Evolutionary conservation across 345 rosid genomes (phyloP), one percentile per base, ranked within the genome.

Genomic region (Noccaea bulbosa): DNA sequence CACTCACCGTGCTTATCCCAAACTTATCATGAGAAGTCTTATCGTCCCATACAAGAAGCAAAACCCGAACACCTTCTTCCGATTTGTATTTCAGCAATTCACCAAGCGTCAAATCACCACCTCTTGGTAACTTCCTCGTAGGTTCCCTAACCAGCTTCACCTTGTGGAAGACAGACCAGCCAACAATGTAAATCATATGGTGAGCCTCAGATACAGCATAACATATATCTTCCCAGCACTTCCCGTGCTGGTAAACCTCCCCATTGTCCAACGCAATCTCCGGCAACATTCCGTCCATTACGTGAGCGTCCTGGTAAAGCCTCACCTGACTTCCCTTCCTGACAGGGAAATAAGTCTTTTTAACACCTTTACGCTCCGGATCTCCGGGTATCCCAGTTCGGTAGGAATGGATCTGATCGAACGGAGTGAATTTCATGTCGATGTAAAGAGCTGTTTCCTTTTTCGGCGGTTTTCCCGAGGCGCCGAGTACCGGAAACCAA

Each of bases 191-290:
- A 45, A 94, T 72, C 89, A 94, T n/a, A 70, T 94, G 98, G 54
- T 94, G 99, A 75, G 99, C 99, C 67, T 91, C 99, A 0, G 86
- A 84, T 8, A 94, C 80, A 0, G 99, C 97, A 69, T 81, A 60
- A 44, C 99, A 91, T 30, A 94, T 86, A 72, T 94, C 99, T 75
- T 94, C 99, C 99, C 99, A 94, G 60, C 99, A 94, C 4, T 78
- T 82, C 0, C 66, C 81, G 0, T 81, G 91, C 72, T 46, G 65
- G 49, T 77, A 91, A 47, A 80, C 75, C 51, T 69, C 69, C 44
- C 88, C 83, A 0, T 54, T 75, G 8, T 88, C 93, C 58, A 91
- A 49, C 30, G 65, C 38, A 12, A 91, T 83, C 33, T 73, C 69
- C 2, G 88, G 90, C 74, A 81, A 74, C 60, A 57, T 11, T 5